These are phyloP conservation scores for Diplodia mutila DNA, from an alignment of 2,329 filamentous ascomycete genomes.

Conservation along the genomic window DNA sequence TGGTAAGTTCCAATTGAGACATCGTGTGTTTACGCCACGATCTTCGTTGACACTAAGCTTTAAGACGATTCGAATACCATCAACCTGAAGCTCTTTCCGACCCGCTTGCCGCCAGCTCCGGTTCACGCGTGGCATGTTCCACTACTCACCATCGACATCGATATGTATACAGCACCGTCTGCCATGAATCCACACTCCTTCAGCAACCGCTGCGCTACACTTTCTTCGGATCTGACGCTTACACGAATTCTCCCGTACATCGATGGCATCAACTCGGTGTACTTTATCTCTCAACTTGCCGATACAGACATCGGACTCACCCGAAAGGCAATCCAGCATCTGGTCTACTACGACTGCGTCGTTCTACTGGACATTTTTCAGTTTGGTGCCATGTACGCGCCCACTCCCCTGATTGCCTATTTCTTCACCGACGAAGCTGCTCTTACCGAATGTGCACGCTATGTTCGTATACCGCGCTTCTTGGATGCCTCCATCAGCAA, in stretches of 20 bases:
- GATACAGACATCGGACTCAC: conserved; percentile 87
- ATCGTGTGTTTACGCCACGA: not conserved
- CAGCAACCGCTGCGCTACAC: conserved; percentile 46
- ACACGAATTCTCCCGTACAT: conserved; percentile 81
- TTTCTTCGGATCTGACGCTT: conserved; percentile 73
- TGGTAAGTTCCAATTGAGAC: conserved; percentile 56
- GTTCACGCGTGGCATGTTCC: conserved; percentile 92
- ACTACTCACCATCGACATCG: conserved; percentile 63
- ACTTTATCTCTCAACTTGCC: conserved; percentile 80
- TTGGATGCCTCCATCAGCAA: conserved; percentile 23
- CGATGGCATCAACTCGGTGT: conserved; percentile 87
- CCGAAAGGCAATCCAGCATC: conserved; percentile 81
- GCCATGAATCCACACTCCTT: conserved; percentile 31
- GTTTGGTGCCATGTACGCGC: conserved; percentile 88
- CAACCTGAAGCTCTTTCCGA: conserved; percentile 93
- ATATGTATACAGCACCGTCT: conserved; percentile 25
- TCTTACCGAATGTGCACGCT: conserved; percentile 85
- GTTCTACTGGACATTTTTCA: conserved; percentile 93
- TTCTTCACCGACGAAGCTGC: conserved; percentile 78
- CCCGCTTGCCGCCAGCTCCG: conserved; percentile 73
- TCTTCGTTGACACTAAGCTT: not conserved
- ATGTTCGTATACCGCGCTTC: conserved; percentile 61
- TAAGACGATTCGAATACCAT: conserved; percentile 89
- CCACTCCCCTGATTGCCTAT: conserved; percentile 74
- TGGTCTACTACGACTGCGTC: conserved; percentile 91